Evolutionary conservation across 2,329 filamentous ascomycete genomes (phyloP), one percentile per base, ranked within the genome.

Genomic region (Xylariales sp.): DNA sequence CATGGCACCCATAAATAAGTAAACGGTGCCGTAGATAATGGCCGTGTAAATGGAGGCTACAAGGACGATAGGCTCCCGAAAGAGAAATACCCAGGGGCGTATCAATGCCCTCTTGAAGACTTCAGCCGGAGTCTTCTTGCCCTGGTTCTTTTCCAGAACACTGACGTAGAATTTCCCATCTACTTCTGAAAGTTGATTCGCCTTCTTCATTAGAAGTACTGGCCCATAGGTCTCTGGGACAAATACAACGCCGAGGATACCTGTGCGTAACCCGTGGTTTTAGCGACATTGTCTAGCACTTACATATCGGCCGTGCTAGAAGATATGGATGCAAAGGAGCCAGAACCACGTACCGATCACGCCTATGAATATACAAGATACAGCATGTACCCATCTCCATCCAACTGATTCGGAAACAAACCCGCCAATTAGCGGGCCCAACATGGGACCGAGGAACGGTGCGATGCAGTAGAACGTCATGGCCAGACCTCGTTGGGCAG

Each of bases 241-340:
- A 8, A 25, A 8, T n/a, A 25, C 8, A 25, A n/a, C 23, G 23
- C 8, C 23, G 8, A 25, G 8, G n/a, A n/a, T n/a, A n/a, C n/a
- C n/a, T n/a, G n/a, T n/a, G n/a, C n/a, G n/a, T n/a, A n/a, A n/a
- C n/a, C n/a, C n/a, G n/a, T n/a, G n/a, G n/a, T n/a, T n/a, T n/a
- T n/a, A n/a, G n/a, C n/a, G n/a, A n/a, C n/a, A n/a, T n/a, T n/a
- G n/a, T n/a, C n/a, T n/a, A n/a, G n/a, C n/a, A n/a, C n/a, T n/a
- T n/a, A n/a, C n/a, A n/a, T n/a, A n/a, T n/a, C n/a, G n/a, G n/a
- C n/a, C n/a, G n/a, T n/a, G 23, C 23, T n/a, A 25, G 23, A 25
- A n/a, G 8, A 25, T 8, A 8, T 8, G 23, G 8, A n/a, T 8
- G n/a, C 76, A 50, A 85, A 79, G n/a, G 23, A 25, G 23, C 23